Base-by-base conservation (phyloP, 2,329 filamentous ascomycete species). In the Fusarium metavorans region DNA sequence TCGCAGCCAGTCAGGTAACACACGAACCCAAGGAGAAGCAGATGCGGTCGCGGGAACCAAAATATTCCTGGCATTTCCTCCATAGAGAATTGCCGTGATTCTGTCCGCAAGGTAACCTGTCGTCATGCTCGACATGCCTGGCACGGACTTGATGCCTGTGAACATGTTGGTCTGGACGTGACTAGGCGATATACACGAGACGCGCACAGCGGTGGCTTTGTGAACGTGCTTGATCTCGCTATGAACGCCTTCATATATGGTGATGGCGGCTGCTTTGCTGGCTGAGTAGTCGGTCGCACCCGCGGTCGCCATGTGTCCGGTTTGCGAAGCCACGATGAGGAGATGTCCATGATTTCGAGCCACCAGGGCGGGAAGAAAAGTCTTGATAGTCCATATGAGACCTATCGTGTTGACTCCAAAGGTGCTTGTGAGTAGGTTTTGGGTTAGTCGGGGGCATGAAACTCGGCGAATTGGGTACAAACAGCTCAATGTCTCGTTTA, bases 241-340 rank as follows among this genome's bases (percentile, higher is more conserved):
- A 1, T 84, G 81, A 1, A 90, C 79, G 0, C 85, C 90, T 78
- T 92, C 90, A 76, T 92, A 90, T 81, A 92, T 89, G 11, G 87
- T 81, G 2, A 91, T 78, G 0, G 89, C 86, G 0, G 89, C 90
- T 3, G 89, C 85, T 82, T 92, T 92, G 62, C 85, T 87, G 4
- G 88, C 85, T 0, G 84, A 83, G 80, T 92, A 93, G 79, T 92
- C 89, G 11, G 89, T 87, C 83, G 92, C 87, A 65, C 85, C 85
- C 2, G 89, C 87, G 0, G 88, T 85, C 7, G 87, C 82, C 10
- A 88, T 70, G 78, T 87, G 91, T 23, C 86, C 87, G 1, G 90
- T 90, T 50, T 88, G 83, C 1, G 76, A 77, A 9, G 90, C 88
- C 27, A 92, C 85, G 1, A 89, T 91, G 50, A 92, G 87, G 52